Conservation (phyloP, 306 rosid species). For the Potentilla sterilis region DNA sequence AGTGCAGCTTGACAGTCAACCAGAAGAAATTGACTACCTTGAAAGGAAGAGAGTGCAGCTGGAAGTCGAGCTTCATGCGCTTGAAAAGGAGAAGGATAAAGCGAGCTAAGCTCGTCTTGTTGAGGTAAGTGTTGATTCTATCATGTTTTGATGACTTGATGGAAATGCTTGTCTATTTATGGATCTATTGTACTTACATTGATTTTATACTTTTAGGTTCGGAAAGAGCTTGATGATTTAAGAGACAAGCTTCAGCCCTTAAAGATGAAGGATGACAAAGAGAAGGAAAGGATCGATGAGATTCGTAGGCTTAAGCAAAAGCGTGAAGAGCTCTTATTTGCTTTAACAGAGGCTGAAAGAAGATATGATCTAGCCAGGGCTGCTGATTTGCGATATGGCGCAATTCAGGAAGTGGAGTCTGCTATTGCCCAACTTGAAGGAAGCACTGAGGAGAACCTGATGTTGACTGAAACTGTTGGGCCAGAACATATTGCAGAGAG, state of each 20-base stretch:
- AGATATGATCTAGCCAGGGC: slow-evolving; percentile 86
- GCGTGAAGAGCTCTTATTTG: slow-evolving; percentile 73
- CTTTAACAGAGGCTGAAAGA: slow-evolving; percentile 86
- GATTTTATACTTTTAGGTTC: slow-evolving; percentile 43
- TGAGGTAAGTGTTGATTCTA: slow-evolving; percentile 66
- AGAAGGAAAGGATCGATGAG: slow-evolving; percentile 83
- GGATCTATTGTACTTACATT: background rate
- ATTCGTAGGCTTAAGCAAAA: slow-evolving; percentile 71
- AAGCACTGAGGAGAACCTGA: slow-evolving; percentile 54
- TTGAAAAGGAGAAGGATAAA: slow-evolving; percentile 88
- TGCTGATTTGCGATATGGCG: slow-evolving; percentile 87
- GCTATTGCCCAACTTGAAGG: slow-evolving; percentile 75
- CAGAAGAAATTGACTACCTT: slow-evolving; percentile 86
- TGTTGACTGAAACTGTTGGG: slow-evolving; percentile 86
- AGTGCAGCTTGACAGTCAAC: slow-evolving; percentile 94
- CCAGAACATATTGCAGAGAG: slow-evolving; percentile 87
- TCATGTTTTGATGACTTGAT: background rate
- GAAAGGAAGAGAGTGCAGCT: slow-evolving; percentile 83
- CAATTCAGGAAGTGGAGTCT: slow-evolving; percentile 80
- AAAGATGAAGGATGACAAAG: slow-evolving; percentile 78
- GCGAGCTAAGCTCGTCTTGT: slow-evolving; percentile 90
- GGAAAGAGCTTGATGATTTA: slow-evolving; percentile 78
- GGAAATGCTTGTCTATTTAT: no score
- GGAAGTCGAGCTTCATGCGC: slow-evolving; percentile 80
- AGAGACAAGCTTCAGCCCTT: slow-evolving; percentile 93